Conservation (phyloP, 2,329 filamentous ascomycete genomes). For the Drechslera avenae region DNA sequence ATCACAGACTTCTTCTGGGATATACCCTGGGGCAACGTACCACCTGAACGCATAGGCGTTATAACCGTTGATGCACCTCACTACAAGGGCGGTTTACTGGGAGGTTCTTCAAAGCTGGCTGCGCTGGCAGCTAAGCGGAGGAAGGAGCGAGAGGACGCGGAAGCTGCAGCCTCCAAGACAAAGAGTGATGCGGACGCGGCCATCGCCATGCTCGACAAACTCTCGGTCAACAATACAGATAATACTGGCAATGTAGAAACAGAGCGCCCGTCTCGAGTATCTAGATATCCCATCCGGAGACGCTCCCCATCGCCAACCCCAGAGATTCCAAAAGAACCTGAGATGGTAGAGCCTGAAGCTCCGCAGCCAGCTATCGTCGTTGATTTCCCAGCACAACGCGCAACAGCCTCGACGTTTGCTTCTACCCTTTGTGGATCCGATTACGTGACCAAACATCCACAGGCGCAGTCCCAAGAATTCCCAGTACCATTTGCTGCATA, state of each 20-base stretch:
- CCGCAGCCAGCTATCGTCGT: constrained; percentile 28
- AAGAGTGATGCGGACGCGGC: constrained; percentile 39
- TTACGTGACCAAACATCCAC: constrained; percentile 5
- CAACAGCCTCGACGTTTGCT: constrained; percentile 58
- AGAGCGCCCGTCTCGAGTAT: constrained; percentile 13
- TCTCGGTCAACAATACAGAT: constrained; percentile 41
- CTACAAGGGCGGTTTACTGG: constrained; percentile 72
- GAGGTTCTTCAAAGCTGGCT: constrained; percentile 85
- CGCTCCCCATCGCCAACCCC: constrained; percentile 35
- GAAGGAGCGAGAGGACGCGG: constrained; percentile 75
- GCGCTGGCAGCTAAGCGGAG: constrained; percentile 85
- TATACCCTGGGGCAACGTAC: constrained; percentile 82
- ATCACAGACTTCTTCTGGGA: constrained; percentile 73
- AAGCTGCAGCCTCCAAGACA: constrained; percentile 26
- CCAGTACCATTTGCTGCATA: constrained; percentile 50
- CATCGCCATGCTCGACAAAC: constrained; percentile 52
- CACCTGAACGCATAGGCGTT: constrained; percentile 65
- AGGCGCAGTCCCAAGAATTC: constrained; percentile 20
- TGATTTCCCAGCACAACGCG: constrained; percentile 49
- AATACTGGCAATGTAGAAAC: not conserved
- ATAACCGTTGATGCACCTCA: constrained; percentile 66
- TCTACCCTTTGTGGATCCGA: constrained; percentile 52
- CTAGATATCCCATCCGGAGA: constrained; percentile 38
- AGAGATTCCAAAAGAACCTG: constrained; percentile 19
- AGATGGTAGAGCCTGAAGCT: constrained; percentile 19